Evolutionary conservation across 257 asterid genomes (phyloP).

Genomic region (Handroanthus guayacan): DNA sequence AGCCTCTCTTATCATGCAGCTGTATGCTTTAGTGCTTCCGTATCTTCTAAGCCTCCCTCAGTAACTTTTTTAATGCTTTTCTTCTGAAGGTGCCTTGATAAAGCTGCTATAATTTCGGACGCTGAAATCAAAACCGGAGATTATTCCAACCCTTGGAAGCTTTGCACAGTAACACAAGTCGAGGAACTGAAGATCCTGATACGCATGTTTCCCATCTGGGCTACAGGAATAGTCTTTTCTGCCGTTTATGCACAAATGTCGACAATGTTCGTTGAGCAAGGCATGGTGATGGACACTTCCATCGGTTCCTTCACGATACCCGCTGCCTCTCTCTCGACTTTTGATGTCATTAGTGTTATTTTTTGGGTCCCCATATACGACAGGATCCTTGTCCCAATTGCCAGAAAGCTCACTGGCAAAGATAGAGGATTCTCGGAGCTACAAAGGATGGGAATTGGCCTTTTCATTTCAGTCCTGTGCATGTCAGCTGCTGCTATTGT

Average conservation of each 20-base stretch:
- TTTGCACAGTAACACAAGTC: slow-evolving; percentile 90
- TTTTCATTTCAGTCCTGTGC: slow-evolving; percentile 69
- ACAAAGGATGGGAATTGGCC: slow-evolving; percentile 91
- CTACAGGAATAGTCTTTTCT: slow-evolving; percentile 85
- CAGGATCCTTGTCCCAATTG: slow-evolving; percentile 73
- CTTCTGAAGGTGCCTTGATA: slow-evolving; percentile 81
- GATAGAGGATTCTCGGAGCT: slow-evolving; percentile 78
- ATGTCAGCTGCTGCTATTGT: slow-evolving; percentile 86
- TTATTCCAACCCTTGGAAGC: slow-evolving; percentile 75
- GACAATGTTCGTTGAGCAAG: slow-evolving; percentile 94
- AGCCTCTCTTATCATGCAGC: not conserved
- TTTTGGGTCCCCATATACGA: slow-evolving; percentile 92
- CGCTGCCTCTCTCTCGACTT: slow-evolving; percentile 84
- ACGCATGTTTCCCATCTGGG: slow-evolving; percentile 97
- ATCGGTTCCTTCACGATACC: slow-evolving; percentile 83
- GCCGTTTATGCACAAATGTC: slow-evolving; percentile 95
- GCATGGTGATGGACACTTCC: slow-evolving; percentile 88
- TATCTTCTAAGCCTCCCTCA: not conserved
- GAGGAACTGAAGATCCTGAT: slow-evolving; percentile 84
- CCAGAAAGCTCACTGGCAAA: slow-evolving; percentile 70
- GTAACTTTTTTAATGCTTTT: slow-evolving; percentile 14
- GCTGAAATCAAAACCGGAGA: slow-evolving; percentile 58
- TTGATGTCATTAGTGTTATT: slow-evolving; percentile 83
- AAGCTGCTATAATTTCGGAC: slow-evolving; percentile 70
- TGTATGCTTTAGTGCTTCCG: not conserved